Evolutionary conservation across 2,329 filamentous ascomycete genomes (phyloP).

Genomic region (Sarocladiaceae sp.): DNA sequence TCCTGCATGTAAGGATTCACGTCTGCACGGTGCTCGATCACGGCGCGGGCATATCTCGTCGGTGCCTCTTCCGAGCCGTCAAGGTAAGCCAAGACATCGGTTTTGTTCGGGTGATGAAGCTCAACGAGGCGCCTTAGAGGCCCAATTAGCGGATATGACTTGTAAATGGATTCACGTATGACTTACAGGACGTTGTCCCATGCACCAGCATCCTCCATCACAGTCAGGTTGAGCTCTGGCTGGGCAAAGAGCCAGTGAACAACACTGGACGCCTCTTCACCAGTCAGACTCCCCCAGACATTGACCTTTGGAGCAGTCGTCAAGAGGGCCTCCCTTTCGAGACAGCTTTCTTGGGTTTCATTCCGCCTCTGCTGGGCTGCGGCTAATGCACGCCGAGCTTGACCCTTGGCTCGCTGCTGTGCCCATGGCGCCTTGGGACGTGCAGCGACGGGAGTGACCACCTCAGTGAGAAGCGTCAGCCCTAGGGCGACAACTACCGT

Average conservation of each 20-base stretch:
- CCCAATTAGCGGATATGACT: background rate
- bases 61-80: constrained; percentile 30
- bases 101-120: constrained; percentile 40
- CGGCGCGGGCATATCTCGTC: constrained; percentile 35
- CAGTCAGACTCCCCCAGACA: constrained; percentile 31
- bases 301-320: constrained; percentile 32
- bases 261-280: constrained; percentile 30
- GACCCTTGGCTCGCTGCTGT: constrained; percentile 3
- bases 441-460: background rate
- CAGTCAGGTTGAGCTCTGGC: constrained; percentile 31
- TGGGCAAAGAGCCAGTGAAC: constrained; percentile 33
- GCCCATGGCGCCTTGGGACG: constrained; percentile 3
- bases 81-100: constrained; percentile 37
- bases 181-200: constrained; percentile 31
- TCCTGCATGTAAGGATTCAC: constrained; percentile 33
- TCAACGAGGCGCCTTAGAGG: constrained; percentile 25
- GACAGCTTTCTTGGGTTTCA: background rate
- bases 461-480: background rate
- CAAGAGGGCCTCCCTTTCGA: background rate
- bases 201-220: constrained; percentile 22
- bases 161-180: background rate
- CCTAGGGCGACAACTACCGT: no score
- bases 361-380: constrained; percentile 1
- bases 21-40: constrained; percentile 33
- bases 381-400: background rate